These are phyloP conservation scores for Penicillium sp. DNA, from an alignment of 2,329 filamentous ascomycete genomes.

Conservation along the genomic window DNA sequence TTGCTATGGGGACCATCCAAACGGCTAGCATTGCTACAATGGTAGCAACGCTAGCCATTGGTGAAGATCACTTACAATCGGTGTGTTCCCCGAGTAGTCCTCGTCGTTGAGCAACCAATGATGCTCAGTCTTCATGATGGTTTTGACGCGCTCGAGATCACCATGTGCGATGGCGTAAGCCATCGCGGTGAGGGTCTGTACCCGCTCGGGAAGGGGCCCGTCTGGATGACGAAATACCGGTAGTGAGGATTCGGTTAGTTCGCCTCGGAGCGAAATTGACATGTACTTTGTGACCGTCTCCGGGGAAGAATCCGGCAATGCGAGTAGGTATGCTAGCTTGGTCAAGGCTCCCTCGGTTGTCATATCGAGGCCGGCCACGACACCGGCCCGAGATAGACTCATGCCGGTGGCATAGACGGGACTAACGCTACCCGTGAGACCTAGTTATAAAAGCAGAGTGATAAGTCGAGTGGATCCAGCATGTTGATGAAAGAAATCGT, in stretches of 20 bases:
- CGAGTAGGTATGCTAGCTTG: constrained; percentile 85
- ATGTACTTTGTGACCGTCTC: constrained; percentile 72
- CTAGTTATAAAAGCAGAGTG: constrained; percentile 38
- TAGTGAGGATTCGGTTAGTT: constrained; percentile 76
- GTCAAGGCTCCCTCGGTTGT: constrained; percentile 90
- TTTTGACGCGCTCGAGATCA: constrained; percentile 66
- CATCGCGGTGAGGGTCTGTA: constrained; percentile 72
- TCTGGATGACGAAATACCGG: constrained; percentile 78
- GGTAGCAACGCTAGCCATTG: background rate
- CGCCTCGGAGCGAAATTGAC: constrained; percentile 76
- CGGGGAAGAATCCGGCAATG: constrained; percentile 65
- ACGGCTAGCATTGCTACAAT: too few relatives aligned
- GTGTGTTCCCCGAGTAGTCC: constrained; percentile 82
- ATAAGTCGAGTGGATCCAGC: too few relatives aligned
- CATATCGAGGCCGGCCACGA: constrained; percentile 86
- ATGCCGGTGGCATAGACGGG: constrained; percentile 79
- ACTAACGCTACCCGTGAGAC: constrained; percentile 70
- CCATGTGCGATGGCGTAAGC: constrained; percentile 79
- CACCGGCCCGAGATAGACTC: constrained; percentile 77
- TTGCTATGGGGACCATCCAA: too few relatives aligned
- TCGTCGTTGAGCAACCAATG: constrained; percentile 71
- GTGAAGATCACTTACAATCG: constrained; percentile 45
- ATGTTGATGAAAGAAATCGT: constrained; percentile 43
- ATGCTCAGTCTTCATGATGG: constrained; percentile 70
- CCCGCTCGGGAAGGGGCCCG: constrained; percentile 59